Evolutionary conservation across 75 land plant genomes (phyloP).

Genomic region (Selaginella tamariscina): DNA sequence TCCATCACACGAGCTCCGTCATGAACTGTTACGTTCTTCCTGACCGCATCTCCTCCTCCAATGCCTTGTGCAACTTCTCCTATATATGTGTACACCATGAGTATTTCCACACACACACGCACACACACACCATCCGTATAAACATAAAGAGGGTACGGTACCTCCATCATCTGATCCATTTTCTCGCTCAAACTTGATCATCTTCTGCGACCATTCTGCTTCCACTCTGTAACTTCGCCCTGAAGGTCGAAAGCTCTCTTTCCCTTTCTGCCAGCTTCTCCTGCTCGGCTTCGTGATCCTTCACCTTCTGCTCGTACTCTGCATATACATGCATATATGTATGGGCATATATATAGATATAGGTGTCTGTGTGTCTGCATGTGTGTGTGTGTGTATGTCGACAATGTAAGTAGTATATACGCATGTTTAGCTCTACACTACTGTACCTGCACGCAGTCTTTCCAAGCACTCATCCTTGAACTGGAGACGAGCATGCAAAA

Average conservation of each 20-base stretch:
- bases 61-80: neutral
- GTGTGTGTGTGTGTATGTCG: too few relatives aligned
- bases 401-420: too few relatives aligned
- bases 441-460: slow-evolving; percentile 60
- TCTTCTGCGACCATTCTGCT: slow-evolving; percentile 23
- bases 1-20: neutral
- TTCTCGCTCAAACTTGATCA: slow-evolving; percentile 23
- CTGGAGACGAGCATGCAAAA: slow-evolving; percentile 55
- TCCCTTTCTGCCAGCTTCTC: slow-evolving; percentile 48
- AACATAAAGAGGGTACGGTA: too few relatives aligned
- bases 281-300: slow-evolving; percentile 46
- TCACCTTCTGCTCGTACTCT: slow-evolving; percentile 59
- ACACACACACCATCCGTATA: too few relatives aligned
- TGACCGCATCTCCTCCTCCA: neutral
- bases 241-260: slow-evolving; percentile 46
- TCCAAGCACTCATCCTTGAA: slow-evolving; percentile 70
- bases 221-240: slow-evolving; percentile 37
- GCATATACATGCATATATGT: too few relatives aligned
- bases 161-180: slow-evolving; percentile 31
- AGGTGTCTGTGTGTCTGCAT: too few relatives aligned
- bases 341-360: too few relatives aligned
- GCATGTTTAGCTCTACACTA: too few relatives aligned
- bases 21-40: neutral
- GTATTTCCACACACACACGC: too few relatives aligned
- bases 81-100: too few relatives aligned